Percentiles rank a stretch among this genome's conserved stretches.
phyloP scores from a whole-genome alignment of 2,329 filamentous ascomycete genomes.

The Keithomyces neogunnii region DNA sequence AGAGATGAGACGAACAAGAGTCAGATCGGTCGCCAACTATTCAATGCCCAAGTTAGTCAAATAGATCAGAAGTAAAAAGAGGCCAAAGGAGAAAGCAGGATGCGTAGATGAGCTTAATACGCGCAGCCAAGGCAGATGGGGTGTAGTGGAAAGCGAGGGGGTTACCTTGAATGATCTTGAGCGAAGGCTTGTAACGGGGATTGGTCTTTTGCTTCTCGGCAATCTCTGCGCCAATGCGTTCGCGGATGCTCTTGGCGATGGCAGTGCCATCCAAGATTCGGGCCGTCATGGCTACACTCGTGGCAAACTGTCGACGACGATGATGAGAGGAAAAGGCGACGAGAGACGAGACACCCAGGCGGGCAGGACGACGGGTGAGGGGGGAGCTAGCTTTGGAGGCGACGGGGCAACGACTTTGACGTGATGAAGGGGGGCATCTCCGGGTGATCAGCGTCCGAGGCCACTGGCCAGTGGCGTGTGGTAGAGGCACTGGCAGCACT shows the following conservation, averaged over 20 bases:
- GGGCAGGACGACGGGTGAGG: constrained; percentile 2
- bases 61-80: too few species aligned
- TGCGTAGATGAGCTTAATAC: too few species aligned
- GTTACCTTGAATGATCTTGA: constrained; percentile 90
- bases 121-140: too few species aligned
- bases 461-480: neutral
- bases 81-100: constrained; percentile 3
- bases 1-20: constrained; percentile 51
- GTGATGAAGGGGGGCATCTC: neutral
- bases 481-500: neutral
- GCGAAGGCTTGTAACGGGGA: constrained; percentile 76
- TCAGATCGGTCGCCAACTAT: constrained; percentile 86
- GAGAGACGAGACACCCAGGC: neutral
- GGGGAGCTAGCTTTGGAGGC: neutral
- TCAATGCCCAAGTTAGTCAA: constrained; percentile 14
- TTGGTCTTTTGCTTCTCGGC: constrained; percentile 71
- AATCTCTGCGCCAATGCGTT: constrained; percentile 73
- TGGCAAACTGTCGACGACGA: constrained; percentile 28
- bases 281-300: constrained; percentile 65
- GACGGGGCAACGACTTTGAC: neutral
- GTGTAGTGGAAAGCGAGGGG: constrained; percentile 15
- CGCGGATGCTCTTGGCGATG: constrained; percentile 86
- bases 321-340: neutral
- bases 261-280: constrained; percentile 92
- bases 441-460: too few species aligned